Evolutionary conservation across 108 stramenopile genomes (phyloP).

Genomic region (Bacterosira constricta): DNA sequence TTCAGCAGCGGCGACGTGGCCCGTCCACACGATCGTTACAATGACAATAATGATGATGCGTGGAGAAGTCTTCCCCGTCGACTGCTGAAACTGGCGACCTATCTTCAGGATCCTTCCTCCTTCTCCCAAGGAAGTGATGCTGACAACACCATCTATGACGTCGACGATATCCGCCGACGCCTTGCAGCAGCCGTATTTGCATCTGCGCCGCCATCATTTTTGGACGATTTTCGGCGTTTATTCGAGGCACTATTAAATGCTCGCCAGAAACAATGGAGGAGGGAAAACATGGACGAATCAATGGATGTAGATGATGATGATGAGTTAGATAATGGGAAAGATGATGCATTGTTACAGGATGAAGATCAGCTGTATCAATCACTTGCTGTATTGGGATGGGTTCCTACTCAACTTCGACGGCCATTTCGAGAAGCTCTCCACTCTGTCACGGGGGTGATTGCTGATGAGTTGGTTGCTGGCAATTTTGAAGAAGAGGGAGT

Average conservation of each 20-base stretch:
- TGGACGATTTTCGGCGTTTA: conserved; percentile 46
- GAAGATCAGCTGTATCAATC: conserved; percentile 45
- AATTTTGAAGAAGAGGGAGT: conserved; percentile 61
- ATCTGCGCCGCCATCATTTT: conserved; percentile 31
- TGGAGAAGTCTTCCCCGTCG: conserved; percentile 54
- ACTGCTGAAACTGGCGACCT: conserved; percentile 13
- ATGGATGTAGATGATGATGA: conserved; percentile 39
- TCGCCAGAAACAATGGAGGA: conserved; percentile 42
- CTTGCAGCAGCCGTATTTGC: conserved; percentile 68
- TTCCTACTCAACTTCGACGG: conserved; percentile 40
- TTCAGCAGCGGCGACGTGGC: neutral
- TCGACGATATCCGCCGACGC: neutral
- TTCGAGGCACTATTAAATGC: conserved; percentile 49
- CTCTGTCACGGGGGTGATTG: conserved; percentile 34
- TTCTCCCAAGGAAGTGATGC: neutral
- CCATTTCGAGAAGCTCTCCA: conserved; percentile 59
- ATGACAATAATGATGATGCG: neutral
- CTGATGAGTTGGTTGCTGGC: conserved; percentile 45
- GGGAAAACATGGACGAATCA: neutral
- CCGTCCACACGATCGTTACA: neutral
- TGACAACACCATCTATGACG: neutral
- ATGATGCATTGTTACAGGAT: conserved; percentile 2
- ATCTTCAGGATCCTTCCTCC: conserved; percentile 10
- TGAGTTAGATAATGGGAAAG: conserved; percentile 5
- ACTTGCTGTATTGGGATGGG: conserved; percentile 63